Conservation (phyloP, 768 basidiomycete genomes). For the Boletus sp. region DNA sequence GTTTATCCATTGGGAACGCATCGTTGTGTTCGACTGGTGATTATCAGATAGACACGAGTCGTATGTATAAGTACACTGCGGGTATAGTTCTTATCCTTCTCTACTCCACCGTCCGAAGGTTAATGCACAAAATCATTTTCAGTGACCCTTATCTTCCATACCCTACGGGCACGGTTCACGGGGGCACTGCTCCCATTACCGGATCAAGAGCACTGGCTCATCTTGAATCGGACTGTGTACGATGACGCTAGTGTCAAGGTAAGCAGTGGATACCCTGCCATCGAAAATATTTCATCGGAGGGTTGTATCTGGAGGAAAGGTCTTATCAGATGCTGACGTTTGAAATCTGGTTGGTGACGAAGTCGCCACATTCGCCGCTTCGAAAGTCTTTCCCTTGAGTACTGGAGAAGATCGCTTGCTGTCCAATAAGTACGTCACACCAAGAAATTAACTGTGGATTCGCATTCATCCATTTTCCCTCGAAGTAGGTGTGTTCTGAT, state of each 20-base stretch:
- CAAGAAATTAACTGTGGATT: not conserved
- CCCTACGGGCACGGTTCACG: not conserved
- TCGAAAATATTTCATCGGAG: not conserved
- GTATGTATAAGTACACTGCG: not conserved
- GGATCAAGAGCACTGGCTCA: conserved; percentile 3
- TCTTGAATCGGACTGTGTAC: not conserved
- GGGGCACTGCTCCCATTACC: not conserved
- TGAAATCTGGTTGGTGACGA: not conserved
- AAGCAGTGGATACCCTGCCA: not conserved
- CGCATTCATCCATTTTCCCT: not conserved
- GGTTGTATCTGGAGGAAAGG: conserved; percentile 14
- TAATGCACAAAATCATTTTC: not conserved
- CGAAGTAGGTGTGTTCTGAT: not conserved
- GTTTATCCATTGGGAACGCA: not conserved
- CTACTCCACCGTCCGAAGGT: not conserved
- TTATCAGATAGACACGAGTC: not conserved
- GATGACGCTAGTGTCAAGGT: conserved; percentile 6
- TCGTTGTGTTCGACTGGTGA: not conserved
- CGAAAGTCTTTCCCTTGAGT: not conserved
- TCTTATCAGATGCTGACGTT: not conserved
- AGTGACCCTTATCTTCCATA: not conserved
- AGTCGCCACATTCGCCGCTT: not conserved
- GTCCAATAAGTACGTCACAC: too few relatives aligned
- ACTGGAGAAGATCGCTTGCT: not conserved
- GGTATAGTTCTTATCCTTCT: not conserved